Base-by-base conservation (phyloP, 2,329 filamentous ascomycete genomes). In the Fusarium sp. region DNA sequence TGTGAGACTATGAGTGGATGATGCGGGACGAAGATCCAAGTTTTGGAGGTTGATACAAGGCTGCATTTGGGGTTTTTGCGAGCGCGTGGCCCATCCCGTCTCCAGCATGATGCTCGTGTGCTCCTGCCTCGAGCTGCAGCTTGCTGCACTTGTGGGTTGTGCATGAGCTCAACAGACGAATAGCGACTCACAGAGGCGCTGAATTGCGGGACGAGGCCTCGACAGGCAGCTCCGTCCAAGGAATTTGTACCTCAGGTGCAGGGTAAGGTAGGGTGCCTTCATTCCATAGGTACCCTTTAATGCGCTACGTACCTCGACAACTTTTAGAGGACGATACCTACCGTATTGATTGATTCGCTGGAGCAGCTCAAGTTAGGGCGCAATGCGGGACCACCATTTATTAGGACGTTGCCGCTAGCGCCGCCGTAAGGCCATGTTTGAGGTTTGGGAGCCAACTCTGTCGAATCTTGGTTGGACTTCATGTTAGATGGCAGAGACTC, bases 321-420 rank as follows among this genome's bases (percentile, higher is more conserved):
- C 23, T 23, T 23, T 23, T 23, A 23, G 23, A 23, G 23, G 23
- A 23, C 23, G 23, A 23, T 23, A 23, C 23, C 23, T 23, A 61
- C 52, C 55, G 55, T 70, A 55, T 70, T 71, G 68, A 70, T 70
- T 70, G 68, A 70, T 70, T 71, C 59, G 68, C 37, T 64, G 46
- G 40, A 65, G 46, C 18, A 43, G 18, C 18, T 47, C 31, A 18
- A 58, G 43, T 53, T 70, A 70, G 66, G 53, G 53, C 62, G 53
- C 37, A 58, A 68, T 68, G 64, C 68, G 60, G 72, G 62, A 40
- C 62, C 63, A 23, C 65, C 60, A 65, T 73, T 73, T 66, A 63
- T 62, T 75, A 72, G 66, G 71, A 66, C 65, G 44, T 71, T 65
- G 61, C 62, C 52, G 65, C 66, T 75, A 72, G 68, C 48, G 67